phyloP scores from a whole-genome alignment of 768 basidiomycete species.

The Gymnopilus junonius region DNA sequence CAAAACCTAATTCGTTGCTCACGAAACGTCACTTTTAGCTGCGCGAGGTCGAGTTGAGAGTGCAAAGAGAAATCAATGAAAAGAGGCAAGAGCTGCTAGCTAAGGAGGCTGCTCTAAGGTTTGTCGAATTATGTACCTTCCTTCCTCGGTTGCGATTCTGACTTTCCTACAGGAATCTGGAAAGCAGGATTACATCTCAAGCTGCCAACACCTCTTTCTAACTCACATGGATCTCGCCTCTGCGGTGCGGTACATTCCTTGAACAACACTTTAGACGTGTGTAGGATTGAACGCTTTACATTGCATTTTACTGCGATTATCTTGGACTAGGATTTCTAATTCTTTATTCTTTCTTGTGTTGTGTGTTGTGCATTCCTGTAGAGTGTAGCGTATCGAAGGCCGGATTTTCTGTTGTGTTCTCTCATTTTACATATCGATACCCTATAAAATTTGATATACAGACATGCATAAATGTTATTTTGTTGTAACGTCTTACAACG shows the following conservation, averaged over 20 bases:
- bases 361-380: neutral
- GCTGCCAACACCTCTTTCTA: slow-evolving; percentile 23
- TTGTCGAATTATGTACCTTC: slow-evolving; percentile 14
- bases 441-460: neutral
- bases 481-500: neutral
- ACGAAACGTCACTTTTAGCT: slow-evolving; percentile 42
- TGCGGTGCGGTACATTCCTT: too few species aligned
- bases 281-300: neutral
- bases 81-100: slow-evolving; percentile 85
- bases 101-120: slow-evolving; percentile 84
- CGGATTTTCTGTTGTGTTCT: neutral
- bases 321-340: neutral
- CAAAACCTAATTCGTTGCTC: neutral
- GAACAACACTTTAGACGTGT: neutral
- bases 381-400: neutral
- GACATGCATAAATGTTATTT: neutral
- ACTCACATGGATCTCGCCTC: neutral
- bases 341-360: neutral
- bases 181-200: slow-evolving; percentile 33
- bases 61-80: slow-evolving; percentile 87
- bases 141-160: neutral
- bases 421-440: neutral
- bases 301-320: neutral
- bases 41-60: slow-evolving; percentile 84
- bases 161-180: slow-evolving; percentile 34